Evolutionary conservation across 164 flowering plant genomes (phyloP).

Genomic region (Tinospora cordifolia): DNA sequence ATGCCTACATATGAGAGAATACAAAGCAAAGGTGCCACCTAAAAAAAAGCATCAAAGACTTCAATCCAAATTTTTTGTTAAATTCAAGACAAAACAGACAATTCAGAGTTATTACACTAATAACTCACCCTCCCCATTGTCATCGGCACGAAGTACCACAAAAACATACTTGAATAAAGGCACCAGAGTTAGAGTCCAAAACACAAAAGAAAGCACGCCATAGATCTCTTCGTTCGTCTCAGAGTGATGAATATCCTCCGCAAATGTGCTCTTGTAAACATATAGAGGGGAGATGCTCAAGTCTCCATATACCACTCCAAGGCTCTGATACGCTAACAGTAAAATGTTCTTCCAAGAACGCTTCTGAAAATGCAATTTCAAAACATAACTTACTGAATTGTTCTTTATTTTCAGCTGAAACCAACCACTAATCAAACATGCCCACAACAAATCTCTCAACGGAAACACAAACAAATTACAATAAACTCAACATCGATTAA

Average conservation of each 20-base stretch:
- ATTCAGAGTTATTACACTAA: neutral
- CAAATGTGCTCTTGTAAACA: conserved; percentile 77
- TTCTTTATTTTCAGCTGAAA: neutral
- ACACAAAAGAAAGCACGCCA: conserved; percentile 27
- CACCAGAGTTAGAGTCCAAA: conserved; percentile 32
- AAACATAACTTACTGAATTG: neutral
- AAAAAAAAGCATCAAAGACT: conserved; percentile 14
- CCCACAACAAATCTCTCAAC: neutral
- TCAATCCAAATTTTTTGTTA: too few relatives aligned
- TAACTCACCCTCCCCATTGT: conserved; percentile 38
- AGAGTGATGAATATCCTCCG: conserved; percentile 43
- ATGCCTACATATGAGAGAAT: conserved; percentile 51
- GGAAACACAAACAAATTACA: neutral
- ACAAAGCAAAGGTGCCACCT: conserved; percentile 62
- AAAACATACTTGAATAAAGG: conserved; percentile 36
- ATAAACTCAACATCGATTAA: neutral
- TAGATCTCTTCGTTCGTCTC: conserved; percentile 76
- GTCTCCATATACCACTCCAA: conserved; percentile 92
- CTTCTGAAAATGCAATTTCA: conserved; percentile 34
- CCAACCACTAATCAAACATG: neutral
- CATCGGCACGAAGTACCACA: conserved; percentile 35
- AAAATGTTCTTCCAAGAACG: conserved; percentile 64
- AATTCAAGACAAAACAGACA: neutral
- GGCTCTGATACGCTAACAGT: conserved; percentile 76
- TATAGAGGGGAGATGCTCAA: conserved; percentile 78